Conservation (phyloP, 2,329 filamentous ascomycete species). For the Paracoccidioides lutzii region DNA sequence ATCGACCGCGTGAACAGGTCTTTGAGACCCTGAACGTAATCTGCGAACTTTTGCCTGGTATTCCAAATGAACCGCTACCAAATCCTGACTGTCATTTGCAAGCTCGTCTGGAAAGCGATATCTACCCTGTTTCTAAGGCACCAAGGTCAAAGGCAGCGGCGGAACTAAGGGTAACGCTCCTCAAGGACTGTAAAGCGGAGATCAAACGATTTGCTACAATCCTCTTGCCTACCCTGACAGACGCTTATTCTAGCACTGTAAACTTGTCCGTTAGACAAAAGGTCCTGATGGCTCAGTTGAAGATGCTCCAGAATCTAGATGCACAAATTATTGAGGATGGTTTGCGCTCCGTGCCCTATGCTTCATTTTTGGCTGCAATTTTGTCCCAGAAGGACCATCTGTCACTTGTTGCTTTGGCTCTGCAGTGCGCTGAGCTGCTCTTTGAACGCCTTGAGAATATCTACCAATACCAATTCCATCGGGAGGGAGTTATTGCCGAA, state of each 20-base stretch:
- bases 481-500: constrained; percentile 88
- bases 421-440: constrained; percentile 81
- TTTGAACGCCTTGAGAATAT: constrained; percentile 72
- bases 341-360: constrained; percentile 77
- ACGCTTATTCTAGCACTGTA: constrained; percentile 94
- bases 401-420: constrained; percentile 68
- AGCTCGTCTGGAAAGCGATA: constrained; percentile 35
- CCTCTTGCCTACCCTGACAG: constrained; percentile 83
- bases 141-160: constrained; percentile 41
- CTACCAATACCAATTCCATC: constrained; percentile 92
- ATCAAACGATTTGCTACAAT: constrained; percentile 88
- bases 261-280: constrained; percentile 91
- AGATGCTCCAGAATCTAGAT: constrained; percentile 96
- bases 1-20: constrained; percentile 87
- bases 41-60: constrained; percentile 75
- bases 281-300: constrained; percentile 86
- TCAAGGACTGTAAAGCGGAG: constrained; percentile 72
- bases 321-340: constrained; percentile 72
- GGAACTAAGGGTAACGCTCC: constrained; percentile 67
- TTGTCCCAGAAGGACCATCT: constrained; percentile 90
- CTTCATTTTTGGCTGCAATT: constrained; percentile 89
- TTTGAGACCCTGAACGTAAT: constrained; percentile 96
- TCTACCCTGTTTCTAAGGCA: constrained; percentile 20
- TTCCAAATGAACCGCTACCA: constrained; percentile 46
- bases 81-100: constrained; percentile 37